phyloP scores from a whole-genome alignment of 2,329 filamentous ascomycete species.

The Calonectria hawksworthii region DNA sequence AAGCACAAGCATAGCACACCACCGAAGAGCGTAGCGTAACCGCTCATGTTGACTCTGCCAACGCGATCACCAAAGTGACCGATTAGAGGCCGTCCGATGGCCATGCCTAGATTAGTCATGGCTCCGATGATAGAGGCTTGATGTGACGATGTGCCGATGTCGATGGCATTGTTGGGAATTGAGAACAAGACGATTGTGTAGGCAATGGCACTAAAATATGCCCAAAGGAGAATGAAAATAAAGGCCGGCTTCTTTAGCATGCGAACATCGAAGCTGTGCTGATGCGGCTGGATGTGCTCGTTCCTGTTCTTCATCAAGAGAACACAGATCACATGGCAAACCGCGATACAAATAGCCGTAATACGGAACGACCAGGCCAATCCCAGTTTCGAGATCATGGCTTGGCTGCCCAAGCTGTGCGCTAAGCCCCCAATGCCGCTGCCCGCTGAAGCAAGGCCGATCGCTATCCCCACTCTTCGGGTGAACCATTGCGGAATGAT shows the following conservation, averaged over 20 bases:
- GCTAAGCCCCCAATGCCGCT: background rate
- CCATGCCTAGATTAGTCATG: constrained; percentile 3
- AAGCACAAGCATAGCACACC: background rate
- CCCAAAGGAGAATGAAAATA: constrained; percentile 3
- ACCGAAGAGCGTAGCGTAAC: background rate
- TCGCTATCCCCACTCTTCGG: background rate
- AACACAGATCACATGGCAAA: background rate
- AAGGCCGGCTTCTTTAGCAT: background rate
- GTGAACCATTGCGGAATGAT: constrained; percentile 74
- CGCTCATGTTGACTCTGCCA: constrained; percentile 6
- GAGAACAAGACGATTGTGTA: constrained; percentile 6
- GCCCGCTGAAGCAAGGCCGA: background rate
- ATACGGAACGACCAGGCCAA: constrained; percentile 3
- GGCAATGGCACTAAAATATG: background rate
- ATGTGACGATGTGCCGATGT: background rate
- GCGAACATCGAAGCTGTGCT: background rate
- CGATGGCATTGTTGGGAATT: background rate
- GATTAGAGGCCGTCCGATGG: background rate
- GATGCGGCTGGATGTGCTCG: background rate
- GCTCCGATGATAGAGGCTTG: constrained; percentile 4
- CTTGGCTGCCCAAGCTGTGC: constrained; percentile 9
- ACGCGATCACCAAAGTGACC: constrained; percentile 4
- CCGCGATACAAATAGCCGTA: background rate
- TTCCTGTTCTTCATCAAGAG: constrained; percentile 6
- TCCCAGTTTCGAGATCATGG: background rate